These are phyloP conservation scores for Fusarium newnesense DNA, from an alignment of 2,329 filamentous ascomycete genomes.

Conservation along the genomic window DNA sequence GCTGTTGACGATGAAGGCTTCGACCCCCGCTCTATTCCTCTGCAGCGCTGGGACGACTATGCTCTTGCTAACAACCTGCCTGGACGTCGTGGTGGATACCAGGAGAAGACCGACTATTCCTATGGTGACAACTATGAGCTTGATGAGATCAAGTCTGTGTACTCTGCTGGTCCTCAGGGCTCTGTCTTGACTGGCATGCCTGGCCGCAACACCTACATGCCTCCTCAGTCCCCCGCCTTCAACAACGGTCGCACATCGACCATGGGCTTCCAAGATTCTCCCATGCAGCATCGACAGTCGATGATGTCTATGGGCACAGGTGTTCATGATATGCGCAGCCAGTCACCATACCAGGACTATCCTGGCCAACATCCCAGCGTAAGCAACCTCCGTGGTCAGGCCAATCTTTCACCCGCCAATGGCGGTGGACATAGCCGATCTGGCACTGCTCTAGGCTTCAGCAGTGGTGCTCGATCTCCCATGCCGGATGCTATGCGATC, in stretches of 20 bases:
- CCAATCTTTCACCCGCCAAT: slow-evolving; percentile 58
- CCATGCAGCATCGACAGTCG: slow-evolving; percentile 72
- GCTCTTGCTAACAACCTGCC: slow-evolving; percentile 87
- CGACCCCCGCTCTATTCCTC: slow-evolving; percentile 90
- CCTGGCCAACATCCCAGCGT: slow-evolving; percentile 66
- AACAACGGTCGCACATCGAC: slow-evolving; percentile 60
- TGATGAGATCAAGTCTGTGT: slow-evolving; percentile 97
- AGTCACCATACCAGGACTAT: slow-evolving; percentile 68
- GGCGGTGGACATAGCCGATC: slow-evolving; percentile 51
- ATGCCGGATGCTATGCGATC: slow-evolving; percentile 61
- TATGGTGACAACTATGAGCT: slow-evolving; percentile 90
- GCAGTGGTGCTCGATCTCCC: slow-evolving; percentile 58
- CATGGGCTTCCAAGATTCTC: slow-evolving; percentile 48
- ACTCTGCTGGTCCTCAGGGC: slow-evolving; percentile 89
- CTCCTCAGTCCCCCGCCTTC: slow-evolving; percentile 82
- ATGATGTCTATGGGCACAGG: slow-evolving; percentile 73
- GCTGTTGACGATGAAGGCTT: slow-evolving; percentile 87
- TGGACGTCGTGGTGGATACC: slow-evolving; percentile 80
- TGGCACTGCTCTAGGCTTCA: slow-evolving; percentile 59
- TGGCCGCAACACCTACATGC: slow-evolving; percentile 78
- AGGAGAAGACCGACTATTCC: slow-evolving; percentile 71
- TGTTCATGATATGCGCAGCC: slow-evolving; percentile 58
- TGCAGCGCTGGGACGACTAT: slow-evolving; percentile 98
- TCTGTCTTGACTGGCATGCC: slow-evolving; percentile 89
- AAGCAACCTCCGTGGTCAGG: slow-evolving; percentile 66